Conservation (phyloP, 108 stramenopile species). For the Skeletonema grethae region DNA sequence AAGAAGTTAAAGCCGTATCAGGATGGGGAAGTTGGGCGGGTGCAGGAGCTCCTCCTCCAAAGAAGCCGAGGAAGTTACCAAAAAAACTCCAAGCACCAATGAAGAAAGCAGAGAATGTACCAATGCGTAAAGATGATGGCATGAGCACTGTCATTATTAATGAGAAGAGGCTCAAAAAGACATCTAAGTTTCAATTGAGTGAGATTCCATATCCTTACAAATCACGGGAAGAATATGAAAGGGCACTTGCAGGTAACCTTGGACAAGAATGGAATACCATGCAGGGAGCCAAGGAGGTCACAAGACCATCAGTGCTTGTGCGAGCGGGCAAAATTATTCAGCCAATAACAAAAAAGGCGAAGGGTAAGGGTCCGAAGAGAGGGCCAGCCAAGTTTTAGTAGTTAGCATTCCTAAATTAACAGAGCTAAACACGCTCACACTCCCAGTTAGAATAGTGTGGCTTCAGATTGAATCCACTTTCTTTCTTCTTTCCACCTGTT, state of each 20-base stretch:
- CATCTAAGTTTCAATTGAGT: slow-evolving; percentile 82
- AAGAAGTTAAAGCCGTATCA: slow-evolving; percentile 53
- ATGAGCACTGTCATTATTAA: slow-evolving; percentile 91
- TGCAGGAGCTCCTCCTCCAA: slow-evolving; percentile 75
- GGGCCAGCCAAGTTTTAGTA: slow-evolving; percentile 82
- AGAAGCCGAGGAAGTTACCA: slow-evolving; percentile 64
- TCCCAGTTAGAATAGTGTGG: slow-evolving; percentile 78
- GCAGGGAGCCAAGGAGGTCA: slow-evolving; percentile 82
- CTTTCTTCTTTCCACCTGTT: slow-evolving; percentile 91
- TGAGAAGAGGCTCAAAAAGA: slow-evolving; percentile 91
- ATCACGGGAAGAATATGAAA: slow-evolving; percentile 94
- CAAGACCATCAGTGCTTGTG: slow-evolving; percentile 88
- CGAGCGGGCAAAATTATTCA: slow-evolving; percentile 93
- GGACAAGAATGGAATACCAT: slow-evolving; percentile 96
- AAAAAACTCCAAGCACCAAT: slow-evolving; percentile 61
- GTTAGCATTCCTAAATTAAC: not conserved
- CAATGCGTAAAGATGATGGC: slow-evolving; percentile 76
- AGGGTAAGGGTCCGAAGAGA: slow-evolving; percentile 45
- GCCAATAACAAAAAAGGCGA: slow-evolving; percentile 81
- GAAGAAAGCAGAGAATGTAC: slow-evolving; percentile 48
- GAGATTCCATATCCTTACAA: slow-evolving; percentile 96
- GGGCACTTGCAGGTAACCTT: slow-evolving; percentile 88
- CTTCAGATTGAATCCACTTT: slow-evolving; percentile 76
- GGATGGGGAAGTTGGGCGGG: slow-evolving; percentile 95
- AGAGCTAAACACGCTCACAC: slow-evolving; percentile 58